Conservation (phyloP, 2,329 filamentous ascomycete genomes). For the Paraconiothyrium sp. region DNA sequence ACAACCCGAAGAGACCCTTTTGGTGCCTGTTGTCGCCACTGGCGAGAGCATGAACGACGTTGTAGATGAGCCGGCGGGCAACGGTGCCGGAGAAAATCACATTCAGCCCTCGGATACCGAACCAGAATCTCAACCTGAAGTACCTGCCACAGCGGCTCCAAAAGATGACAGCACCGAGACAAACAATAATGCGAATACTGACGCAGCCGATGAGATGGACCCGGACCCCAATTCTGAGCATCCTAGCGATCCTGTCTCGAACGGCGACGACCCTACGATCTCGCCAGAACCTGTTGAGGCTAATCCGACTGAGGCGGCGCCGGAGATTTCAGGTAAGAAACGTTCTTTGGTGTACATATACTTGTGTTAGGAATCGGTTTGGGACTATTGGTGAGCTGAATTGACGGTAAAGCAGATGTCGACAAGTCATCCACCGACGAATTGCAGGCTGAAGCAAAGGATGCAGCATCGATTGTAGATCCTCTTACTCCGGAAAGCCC, state of each 20-base stretch:
- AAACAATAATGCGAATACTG: not conserved
- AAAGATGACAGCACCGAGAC: not conserved
- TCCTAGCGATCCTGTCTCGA: not conserved
- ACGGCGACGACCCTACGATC: not conserved
- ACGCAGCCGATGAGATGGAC: not conserved
- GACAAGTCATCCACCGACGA: not conserved
- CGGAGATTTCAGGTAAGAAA: not conserved
- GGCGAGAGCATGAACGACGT: not conserved
- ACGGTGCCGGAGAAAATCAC: not conserved
- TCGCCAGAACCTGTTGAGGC: not conserved
- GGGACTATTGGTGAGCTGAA: not conserved
- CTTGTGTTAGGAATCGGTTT: not conserved
- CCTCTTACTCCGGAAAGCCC: not conserved
- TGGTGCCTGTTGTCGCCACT: not conserved
- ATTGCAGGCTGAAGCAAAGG: not conserved
- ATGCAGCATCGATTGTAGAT: not conserved
- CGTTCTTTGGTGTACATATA: not conserved
- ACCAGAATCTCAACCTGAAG: not conserved
- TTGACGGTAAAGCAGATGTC: not conserved
- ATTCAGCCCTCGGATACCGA: conserved; percentile 2
- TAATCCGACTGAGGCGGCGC: not conserved
- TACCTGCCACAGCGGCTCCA: not conserved
- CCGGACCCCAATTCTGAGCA: not conserved
- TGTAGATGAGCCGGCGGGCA: not conserved
- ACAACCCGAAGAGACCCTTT: not conserved